phyloP scores from a whole-genome alignment of 2,329 filamentous ascomycete genomes.

The Pseudogymnoascus sp. region DNA sequence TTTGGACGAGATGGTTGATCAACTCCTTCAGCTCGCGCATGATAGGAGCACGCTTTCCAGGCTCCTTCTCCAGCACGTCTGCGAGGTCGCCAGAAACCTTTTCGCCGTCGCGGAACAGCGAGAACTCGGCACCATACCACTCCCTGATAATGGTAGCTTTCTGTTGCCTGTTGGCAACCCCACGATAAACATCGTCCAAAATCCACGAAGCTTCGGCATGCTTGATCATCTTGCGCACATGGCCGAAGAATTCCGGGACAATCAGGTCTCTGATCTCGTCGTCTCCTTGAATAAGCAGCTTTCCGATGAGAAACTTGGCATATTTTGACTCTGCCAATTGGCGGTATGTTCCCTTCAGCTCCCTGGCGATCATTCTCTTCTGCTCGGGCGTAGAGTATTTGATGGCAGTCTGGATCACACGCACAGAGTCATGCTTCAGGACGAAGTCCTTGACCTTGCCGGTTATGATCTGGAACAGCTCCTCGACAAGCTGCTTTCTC shows the following conservation, averaged over 20 bases:
- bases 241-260: constrained; percentile 89
- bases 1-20: constrained; percentile 89
- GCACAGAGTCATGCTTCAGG: constrained; percentile 96
- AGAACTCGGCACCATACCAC: constrained; percentile 94
- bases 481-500: constrained; percentile 74
- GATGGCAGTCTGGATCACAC: constrained; percentile 90
- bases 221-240: constrained; percentile 87
- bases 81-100: constrained; percentile 52
- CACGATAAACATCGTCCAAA: constrained; percentile 90
- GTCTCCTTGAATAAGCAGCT: constrained; percentile 88
- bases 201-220: constrained; percentile 97
- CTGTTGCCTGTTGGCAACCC: constrained; percentile 76
- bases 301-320: constrained; percentile 94
- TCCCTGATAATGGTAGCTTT: constrained; percentile 79
- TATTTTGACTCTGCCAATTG: constrained; percentile 90
- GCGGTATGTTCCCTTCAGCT: constrained; percentile 77
- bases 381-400: constrained; percentile 88
- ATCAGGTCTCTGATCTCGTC: constrained; percentile 79
- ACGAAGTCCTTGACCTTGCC: constrained; percentile 91
- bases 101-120: constrained; percentile 60
- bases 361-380: constrained; percentile 74
- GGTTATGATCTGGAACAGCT: constrained; percentile 86
- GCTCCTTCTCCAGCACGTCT: constrained; percentile 64
- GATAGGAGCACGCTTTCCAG: constrained; percentile 79
- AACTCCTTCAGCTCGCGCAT: constrained; percentile 78